These are phyloP conservation scores for Mimosa pudica DNA, from an alignment of 306 rosid genomes.

Conservation along the genomic window DNA sequence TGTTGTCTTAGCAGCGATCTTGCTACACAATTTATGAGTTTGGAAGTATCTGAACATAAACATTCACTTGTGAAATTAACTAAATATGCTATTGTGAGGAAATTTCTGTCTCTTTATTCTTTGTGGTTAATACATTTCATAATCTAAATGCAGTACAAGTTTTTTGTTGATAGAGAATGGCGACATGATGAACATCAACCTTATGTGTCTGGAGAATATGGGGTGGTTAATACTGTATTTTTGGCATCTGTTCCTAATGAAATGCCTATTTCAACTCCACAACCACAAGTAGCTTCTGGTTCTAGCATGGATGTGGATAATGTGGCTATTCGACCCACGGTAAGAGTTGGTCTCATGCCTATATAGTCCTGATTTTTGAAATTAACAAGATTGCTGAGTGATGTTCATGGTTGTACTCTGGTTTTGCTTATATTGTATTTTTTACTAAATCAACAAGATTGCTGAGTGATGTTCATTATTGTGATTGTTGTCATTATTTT, in stretches of 20 bases:
- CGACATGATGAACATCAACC: constrained; percentile 87
- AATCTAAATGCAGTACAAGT: constrained; percentile 82
- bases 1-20: constrained; percentile 9
- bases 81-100: constrained; percentile 10
- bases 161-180: constrained; percentile 98
- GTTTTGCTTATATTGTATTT: constrained; percentile 21
- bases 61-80: neutral
- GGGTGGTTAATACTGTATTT: constrained; percentile 79
- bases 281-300: constrained; percentile 59
- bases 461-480: too few relatives aligned
- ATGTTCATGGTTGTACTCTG: neutral
- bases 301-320: constrained; percentile 95
- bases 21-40: constrained; percentile 13
- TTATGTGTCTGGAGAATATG: constrained; percentile 66
- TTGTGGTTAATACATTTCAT: constrained; percentile 34
- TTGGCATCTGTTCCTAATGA: constrained; percentile 73
- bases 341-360: constrained; percentile 46
- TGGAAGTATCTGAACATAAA: constrained; percentile 13
- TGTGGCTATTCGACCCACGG: constrained; percentile 72
- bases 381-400: constrained; percentile 6
- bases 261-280: constrained; percentile 56
- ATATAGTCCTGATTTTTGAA: constrained; percentile 25
- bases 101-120: constrained; percentile 23
- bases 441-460: constrained; percentile 17
- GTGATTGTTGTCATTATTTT: constrained; percentile 2